Percentiles rank a stretch among this genome's conserved stretches.
These are phyloP conservation scores for Asterochloris sp. DNA, from an alignment of 139 green algal species.

Conservation along the genomic window DNA sequence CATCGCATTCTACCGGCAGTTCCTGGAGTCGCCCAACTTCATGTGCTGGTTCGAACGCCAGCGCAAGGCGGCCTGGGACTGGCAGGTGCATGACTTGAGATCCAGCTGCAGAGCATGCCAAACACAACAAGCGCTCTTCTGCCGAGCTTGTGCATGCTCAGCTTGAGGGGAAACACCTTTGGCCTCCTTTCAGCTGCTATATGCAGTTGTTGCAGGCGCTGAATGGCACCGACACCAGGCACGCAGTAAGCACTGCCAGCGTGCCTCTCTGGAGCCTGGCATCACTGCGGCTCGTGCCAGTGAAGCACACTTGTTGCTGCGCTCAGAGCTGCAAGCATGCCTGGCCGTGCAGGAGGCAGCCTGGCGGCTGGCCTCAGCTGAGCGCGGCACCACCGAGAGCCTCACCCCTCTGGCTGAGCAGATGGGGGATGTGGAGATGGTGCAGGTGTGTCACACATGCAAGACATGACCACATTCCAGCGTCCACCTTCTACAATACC, in stretches of 20 bases:
- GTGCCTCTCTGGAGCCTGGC: neutral
- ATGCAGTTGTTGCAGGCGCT: too few species aligned
- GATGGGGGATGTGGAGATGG: too few species aligned
- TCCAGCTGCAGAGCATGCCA: too few species aligned
- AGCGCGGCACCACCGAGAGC: neutral
- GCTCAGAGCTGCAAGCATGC: slow-evolving; percentile 2
- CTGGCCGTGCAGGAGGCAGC: neutral
- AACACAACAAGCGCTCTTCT: too few species aligned
- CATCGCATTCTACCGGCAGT: slow-evolving; percentile 62
- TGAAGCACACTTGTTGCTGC: neutral
- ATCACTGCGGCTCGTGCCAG: neutral
- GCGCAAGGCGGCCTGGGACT: slow-evolving; percentile 26
- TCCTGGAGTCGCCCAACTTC: slow-evolving; percentile 66
- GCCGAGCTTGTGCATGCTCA: too few species aligned
- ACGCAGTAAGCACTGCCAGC: neutral
- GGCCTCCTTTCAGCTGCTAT: too few species aligned
- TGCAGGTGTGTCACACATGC: too few species aligned
- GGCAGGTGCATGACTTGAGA: slow-evolving; percentile 20
- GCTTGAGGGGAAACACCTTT: too few species aligned
- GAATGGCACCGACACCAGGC: too few species aligned
- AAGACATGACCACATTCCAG: too few species aligned
- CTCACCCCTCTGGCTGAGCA: too few species aligned
- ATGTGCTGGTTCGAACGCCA: slow-evolving; percentile 58
- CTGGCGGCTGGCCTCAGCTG: slow-evolving; percentile 2
- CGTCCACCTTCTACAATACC: too few species aligned